Base-by-base conservation (phyloP, 345 rosid species). In the Atalantia buxifolia region DNA sequence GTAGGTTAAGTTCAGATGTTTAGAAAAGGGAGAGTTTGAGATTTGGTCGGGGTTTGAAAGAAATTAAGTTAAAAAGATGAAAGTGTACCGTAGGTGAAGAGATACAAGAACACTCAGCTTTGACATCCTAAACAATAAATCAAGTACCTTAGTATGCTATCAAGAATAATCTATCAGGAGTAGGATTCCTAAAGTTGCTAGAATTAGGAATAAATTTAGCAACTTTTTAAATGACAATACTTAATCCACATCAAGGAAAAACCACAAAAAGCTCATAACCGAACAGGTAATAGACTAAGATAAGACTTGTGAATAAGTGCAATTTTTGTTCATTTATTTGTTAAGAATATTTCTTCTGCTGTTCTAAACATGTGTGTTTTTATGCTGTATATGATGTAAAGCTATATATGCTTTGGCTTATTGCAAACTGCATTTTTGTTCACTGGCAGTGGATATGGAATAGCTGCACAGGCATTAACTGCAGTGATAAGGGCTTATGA, bases 381-480 rank as follows among this genome's bases (percentile, higher is more conserved):
- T 35, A 55, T 53, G 45, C 4, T 63, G 69, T 74, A 33, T 19
- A 27, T 60, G 57, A 7, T 64, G 12, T 7, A 19, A 24, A 25
- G 28, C 33, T 7, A 12, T 31, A 63, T 12, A 45, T 48, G 21
- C 56, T 18, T 12, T 48, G 0, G 61, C 70, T 71, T 50, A 33
- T 61, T 1, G 16, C 6, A 69, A 61, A 60, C 12, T 42, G 38
- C 12, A 62, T 28, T 62, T 74, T 60, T 63, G 38, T 67, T 55
- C 71, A 59, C 77, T 79, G 85, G 84, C 89, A 90, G 94, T 88
- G 91, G 95, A 71, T 96, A 94, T 85, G 98, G 99, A 76, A 96
- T 96, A 79, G 89, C 99, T 82, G 98, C 98, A 63, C 98, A 87
- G 82, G 98, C 98, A 76, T 86, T 94, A 69, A 92, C 97, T 38